A percentile compares a stretch with the other conserved stretches of the same genome.
Conservation (phyloP, 148 eudicot genomes). For the Pouteria glomerata region DNA sequence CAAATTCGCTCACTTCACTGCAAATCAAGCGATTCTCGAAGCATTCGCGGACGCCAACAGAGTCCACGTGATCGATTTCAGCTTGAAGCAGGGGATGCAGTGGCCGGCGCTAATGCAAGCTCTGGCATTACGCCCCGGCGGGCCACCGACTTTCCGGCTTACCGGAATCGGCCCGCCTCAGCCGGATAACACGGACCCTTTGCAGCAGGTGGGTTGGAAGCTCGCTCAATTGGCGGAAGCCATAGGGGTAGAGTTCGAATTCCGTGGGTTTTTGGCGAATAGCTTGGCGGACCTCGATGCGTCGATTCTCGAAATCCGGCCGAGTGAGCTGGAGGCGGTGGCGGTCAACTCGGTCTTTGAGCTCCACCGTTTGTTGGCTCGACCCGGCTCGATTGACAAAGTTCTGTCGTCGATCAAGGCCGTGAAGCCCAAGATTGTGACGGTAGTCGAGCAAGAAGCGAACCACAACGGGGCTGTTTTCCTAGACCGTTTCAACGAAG, state of each 20-base stretch:
- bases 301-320: constrained; percentile 29
- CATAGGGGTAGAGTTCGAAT: constrained; percentile 61
- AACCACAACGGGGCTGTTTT: constrained; percentile 67
- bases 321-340: constrained; percentile 45
- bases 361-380: constrained; percentile 54
- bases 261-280: constrained; percentile 59
- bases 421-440: constrained; percentile 72
- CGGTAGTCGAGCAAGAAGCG: constrained; percentile 78
- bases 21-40: constrained; percentile 85
- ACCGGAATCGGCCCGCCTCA: constrained; percentile 89
- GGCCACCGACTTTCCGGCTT: constrained; percentile 65
- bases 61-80: constrained; percentile 86
- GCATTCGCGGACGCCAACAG: constrained; percentile 50
- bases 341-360: constrained; percentile 84
- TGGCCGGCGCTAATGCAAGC: constrained; percentile 95
- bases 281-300: constrained; percentile 68
- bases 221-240: constrained; percentile 69
- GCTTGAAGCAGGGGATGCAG: constrained; percentile 91
- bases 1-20: constrained; percentile 91
- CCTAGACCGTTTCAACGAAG: constrained; percentile 72
- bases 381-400: constrained; percentile 54
- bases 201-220: constrained; percentile 82
- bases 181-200: constrained; percentile 59
- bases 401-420: constrained; percentile 50
- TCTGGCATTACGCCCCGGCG: constrained; percentile 66